These are phyloP conservation scores for Ganoderma leucocontextum DNA, from an alignment of 1,284 basidiomycete genomes.

Conservation along the genomic window DNA sequence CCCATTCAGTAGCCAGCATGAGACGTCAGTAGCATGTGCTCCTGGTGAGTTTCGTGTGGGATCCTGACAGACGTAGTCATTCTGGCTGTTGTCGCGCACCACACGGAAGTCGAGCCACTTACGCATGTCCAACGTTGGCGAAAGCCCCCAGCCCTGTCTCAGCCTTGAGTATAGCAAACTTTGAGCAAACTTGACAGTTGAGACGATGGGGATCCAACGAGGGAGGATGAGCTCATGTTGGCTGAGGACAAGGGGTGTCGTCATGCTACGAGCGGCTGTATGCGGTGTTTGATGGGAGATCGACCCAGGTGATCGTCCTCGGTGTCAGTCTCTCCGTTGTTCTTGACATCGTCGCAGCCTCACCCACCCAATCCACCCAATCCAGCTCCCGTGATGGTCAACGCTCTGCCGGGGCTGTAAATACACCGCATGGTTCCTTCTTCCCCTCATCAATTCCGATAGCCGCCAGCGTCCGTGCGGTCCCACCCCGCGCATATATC, in stretches of 20 bases:
- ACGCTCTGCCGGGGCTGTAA: neutral
- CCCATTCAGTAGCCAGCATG: neutral
- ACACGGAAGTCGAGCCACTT: neutral
- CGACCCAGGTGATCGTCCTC: constrained; percentile 1
- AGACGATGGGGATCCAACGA: neutral
- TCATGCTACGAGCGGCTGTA: neutral
- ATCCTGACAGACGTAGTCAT: neutral
- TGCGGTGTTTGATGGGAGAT: neutral
- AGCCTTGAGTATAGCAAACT: neutral
- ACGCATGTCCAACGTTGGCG: neutral
- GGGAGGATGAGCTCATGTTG: neutral
- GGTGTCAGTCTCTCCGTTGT: neutral
- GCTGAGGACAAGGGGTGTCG: neutral
- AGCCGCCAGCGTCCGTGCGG: neutral
- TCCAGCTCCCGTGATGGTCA: constrained; percentile 7
- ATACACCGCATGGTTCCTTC: constrained; percentile 18
- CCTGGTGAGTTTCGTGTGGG: neutral
- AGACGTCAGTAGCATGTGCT: constrained; percentile 1
- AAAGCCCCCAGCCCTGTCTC: neutral
- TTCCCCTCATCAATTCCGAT: constrained; percentile 15
- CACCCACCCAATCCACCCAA: constrained; percentile 2
- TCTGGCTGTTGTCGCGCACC: neutral
- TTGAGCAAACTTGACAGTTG: neutral
- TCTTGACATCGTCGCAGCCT: neutral
- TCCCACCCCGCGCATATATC: constrained; percentile 21